Evolutionary conservation across 495 filamentous ascomycete species (phyloP), one percentile per base, ranked within the genome.

Genomic region (Saxispiralis lemnorum): DNA sequence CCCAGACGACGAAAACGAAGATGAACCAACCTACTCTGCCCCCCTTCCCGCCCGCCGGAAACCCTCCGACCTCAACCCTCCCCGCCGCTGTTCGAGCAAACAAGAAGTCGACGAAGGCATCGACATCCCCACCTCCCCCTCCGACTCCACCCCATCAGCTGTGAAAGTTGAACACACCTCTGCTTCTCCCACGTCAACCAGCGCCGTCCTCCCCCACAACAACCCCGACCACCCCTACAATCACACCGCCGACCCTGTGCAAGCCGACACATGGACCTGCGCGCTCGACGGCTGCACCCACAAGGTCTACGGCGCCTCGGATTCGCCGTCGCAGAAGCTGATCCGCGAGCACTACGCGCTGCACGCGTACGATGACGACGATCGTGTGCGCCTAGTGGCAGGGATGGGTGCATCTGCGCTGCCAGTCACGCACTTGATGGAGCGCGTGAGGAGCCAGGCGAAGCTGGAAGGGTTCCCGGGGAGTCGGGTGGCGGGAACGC

Each of bases 181-280:
- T 17, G 35, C 21, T 32, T 37, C 7, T 31, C 36, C 41, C 16
- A 37, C 16, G n/a, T 20, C 34, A n/a, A 39, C 10, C 47, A 30
- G 48, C 38, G 33, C 11, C 38, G 35, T 13, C 18, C 39, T 11
- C 15, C 42, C 9, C 36, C 15, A 7, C 34, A 44, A 49, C 31
- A 18, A 43, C 12, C 61, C 58, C 30, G 47, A 47, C 38, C 34
- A 68, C 30, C 52, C 56, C 42, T 55, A 67, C 32, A 66, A 69
- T 32, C 61, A 55, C 38, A 45, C 66, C 38, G 68, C 63, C 15
- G 68, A 61, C 28, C 64, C 55, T 41, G 61, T 54, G 1, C 62
- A 61, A 16, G 64, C 69, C 40, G 74, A 79, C 37, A 70, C 70
- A 1, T 88, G 81, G 80, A 63, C 62, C 10, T 92, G 83, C 53